Conservation (phyloP, 768 basidiomycete species). For the Arthromyces matolae region DNA sequence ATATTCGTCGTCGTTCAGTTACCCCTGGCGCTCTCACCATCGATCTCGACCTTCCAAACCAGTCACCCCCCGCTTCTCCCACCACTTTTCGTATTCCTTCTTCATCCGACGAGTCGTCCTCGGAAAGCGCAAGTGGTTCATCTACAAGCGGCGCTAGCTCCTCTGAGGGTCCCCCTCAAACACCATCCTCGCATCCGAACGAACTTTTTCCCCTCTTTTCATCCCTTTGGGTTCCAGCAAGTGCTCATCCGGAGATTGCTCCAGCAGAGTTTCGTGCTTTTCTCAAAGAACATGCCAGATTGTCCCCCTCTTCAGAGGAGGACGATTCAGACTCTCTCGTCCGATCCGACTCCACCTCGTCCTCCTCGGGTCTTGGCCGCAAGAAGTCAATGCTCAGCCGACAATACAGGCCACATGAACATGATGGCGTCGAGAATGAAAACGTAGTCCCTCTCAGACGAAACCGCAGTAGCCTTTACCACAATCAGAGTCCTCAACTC, state of each 20-base stretch:
- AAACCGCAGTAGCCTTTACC: conserved; percentile 64
- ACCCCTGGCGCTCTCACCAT: conserved; percentile 80
- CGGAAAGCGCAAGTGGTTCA: conserved; percentile 24
- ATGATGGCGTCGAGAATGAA: conserved; percentile 72
- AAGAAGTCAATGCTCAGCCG: conserved; percentile 93
- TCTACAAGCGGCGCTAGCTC: conserved; percentile 17
- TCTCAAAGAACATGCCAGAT: conserved; percentile 85
- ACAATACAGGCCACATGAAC: conserved; percentile 81
- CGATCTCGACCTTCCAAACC: conserved; percentile 88
- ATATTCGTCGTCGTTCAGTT: conserved; percentile 80
- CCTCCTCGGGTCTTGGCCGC: conserved; percentile 58
- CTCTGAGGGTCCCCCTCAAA: conserved; percentile 20
- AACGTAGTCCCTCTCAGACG: conserved; percentile 63
- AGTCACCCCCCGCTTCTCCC: conserved; percentile 57
- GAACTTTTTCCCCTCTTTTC: conserved; percentile 85
- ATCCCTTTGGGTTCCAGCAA: conserved; percentile 85
- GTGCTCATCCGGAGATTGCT: conserved; percentile 95
- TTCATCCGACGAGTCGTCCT: conserved; percentile 20
- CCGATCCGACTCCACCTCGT: conserved; percentile 41
- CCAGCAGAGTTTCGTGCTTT: conserved; percentile 95
- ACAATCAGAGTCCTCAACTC: conserved; percentile 74
- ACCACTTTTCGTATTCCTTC: conserved; percentile 48
- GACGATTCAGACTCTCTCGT: conserved; percentile 32
- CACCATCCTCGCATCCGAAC: conserved; percentile 44
- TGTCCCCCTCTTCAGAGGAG: conserved; percentile 53